These are phyloP conservation scores for Microbotryomycetes sp. DNA, from an alignment of 1,284 basidiomycete genomes.

Conservation along the genomic window DNA sequence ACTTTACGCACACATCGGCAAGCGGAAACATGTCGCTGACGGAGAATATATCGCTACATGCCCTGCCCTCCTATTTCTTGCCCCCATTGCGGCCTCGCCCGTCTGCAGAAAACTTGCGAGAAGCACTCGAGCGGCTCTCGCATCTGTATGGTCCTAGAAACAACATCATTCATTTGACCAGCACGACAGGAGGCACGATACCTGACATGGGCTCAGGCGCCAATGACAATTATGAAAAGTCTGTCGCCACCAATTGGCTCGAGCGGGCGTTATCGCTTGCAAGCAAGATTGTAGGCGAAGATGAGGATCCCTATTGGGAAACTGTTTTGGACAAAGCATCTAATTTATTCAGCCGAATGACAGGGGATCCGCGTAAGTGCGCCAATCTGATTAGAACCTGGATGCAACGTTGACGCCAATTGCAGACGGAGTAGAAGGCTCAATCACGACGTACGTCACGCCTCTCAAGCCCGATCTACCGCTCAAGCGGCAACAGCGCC, in stretches of 20 bases:
- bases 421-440: constrained; percentile 7
- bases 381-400: neutral
- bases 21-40: no score
- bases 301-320: constrained; percentile 5
- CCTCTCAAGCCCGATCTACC: neutral
- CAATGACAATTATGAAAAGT: neutral
- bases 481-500: neutral
- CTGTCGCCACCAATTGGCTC: constrained; percentile 10
- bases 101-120: no score
- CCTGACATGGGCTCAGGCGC: no score
- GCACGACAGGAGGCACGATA: no score
- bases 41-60: no score
- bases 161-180: no score
- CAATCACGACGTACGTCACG: constrained; percentile 9
- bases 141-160: no score
- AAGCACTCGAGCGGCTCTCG: no score
- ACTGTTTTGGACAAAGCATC: constrained; percentile 2
- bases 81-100: no score
- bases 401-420: neutral
- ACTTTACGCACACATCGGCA: no score
- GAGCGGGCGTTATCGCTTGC: constrained; percentile 4
- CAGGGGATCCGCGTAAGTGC: constrained; percentile 5
- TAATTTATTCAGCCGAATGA: constrained; percentile 1
- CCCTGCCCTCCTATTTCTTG: no score
- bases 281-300: neutral